Evolutionary conservation across 2,329 filamentous ascomycete species (phyloP).

Genomic region (Neofusicoccum umdonicola): DNA sequence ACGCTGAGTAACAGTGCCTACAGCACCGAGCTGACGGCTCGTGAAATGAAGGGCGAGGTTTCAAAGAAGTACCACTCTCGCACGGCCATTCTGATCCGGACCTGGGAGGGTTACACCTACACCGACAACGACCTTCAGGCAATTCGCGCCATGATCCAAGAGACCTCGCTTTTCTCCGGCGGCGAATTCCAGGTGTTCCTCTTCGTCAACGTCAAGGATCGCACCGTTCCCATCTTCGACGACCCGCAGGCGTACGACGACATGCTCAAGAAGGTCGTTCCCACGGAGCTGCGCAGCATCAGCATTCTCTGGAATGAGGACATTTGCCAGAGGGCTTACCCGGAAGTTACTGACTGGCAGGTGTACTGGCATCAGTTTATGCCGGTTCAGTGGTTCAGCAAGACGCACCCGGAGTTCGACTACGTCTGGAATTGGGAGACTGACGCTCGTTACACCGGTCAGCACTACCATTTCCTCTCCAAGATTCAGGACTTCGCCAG

Average conservation of each 20-base stretch:
- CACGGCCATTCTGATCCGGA: conserved; percentile 47
- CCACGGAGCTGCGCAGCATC: conserved; percentile 67
- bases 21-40: conserved; percentile 14
- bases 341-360: conserved; percentile 48
- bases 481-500: conserved; percentile 57
- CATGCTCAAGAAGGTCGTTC: conserved; percentile 62
- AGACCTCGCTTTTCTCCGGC: conserved; percentile 46
- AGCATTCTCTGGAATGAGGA: conserved; percentile 71
- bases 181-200: conserved; percentile 51
- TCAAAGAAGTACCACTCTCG: conserved; percentile 39
- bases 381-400: conserved; percentile 71
- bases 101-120: conserved; percentile 48
- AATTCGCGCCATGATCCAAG: conserved; percentile 47
- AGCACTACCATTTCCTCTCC: conserved; percentile 76
- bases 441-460: conserved; percentile 74
- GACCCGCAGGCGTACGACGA: conserved; percentile 58
- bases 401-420: conserved; percentile 75
- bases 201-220: conserved; percentile 53
- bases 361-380: conserved; percentile 63
- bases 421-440: conserved; percentile 85
- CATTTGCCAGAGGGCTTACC: conserved; percentile 49
- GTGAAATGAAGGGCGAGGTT: conserved; percentile 1
- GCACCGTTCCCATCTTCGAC: conserved; percentile 58
- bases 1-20: not conserved
- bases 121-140: conserved; percentile 46